Evolutionary conservation across 441 rosid genomes (phyloP).

Genomic region (California macrophylla): DNA sequence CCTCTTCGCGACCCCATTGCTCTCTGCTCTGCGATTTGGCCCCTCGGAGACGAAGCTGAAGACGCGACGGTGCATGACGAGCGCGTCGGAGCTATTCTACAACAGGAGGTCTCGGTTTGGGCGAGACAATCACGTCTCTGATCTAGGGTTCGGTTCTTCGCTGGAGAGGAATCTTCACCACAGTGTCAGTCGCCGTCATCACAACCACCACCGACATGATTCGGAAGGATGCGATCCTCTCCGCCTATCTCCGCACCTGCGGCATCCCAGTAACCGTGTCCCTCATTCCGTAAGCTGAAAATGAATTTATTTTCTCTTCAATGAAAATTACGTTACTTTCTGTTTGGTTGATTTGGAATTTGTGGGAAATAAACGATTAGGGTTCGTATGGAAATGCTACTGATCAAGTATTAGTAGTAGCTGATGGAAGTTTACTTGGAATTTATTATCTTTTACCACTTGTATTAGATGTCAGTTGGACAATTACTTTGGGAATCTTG

Average conservation of each 20-base stretch:
- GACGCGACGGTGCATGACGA: conserved; percentile 53
- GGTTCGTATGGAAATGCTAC: background rate
- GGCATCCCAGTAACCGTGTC: conserved; percentile 27
- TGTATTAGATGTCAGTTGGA: too few relatives aligned
- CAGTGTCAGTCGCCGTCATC: conserved; percentile 28
- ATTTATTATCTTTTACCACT: too few relatives aligned
- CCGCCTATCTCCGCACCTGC: conserved; percentile 39
- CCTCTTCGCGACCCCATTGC: background rate
- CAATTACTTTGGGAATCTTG: background rate
- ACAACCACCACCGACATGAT: conserved; percentile 42
- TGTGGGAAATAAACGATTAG: background rate
- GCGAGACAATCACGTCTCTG: conserved; percentile 32
- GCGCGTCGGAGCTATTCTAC: conserved; percentile 74
- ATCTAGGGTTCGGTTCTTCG: conserved; percentile 27
- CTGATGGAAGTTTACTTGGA: background rate
- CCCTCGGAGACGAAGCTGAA: background rate
- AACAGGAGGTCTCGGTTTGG: conserved; percentile 63
- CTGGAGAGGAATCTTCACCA: conserved; percentile 31
- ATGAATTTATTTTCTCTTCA: background rate
- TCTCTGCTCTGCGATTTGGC: background rate
- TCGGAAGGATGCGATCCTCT: conserved; percentile 43
- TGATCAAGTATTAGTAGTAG: background rate
- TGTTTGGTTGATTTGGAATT: background rate
- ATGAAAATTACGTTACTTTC: background rate
- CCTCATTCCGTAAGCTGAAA: conserved; percentile 24